Base-by-base conservation (phyloP, 345 rosid genomes). In the Populus nigra region DNA sequence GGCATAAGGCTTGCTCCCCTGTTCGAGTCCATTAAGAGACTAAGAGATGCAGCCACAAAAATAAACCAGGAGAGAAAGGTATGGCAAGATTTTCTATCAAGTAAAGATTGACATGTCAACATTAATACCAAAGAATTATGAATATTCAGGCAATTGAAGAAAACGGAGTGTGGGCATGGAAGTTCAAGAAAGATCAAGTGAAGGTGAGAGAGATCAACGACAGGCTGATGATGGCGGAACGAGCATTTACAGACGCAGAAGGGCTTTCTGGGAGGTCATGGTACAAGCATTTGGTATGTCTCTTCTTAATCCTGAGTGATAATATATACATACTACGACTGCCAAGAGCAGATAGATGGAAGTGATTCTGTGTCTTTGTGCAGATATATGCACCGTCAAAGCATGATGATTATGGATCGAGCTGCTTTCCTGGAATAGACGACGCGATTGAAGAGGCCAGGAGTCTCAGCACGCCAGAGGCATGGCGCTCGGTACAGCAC, bases 321-420 rank as follows among this genome's bases (percentile, higher is more conserved):
- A 31, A 2, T 31, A 2, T 27, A 27, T 27, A 27, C 1, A 27
- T 33, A 4, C 4, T 4, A 33, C 35, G 35, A 36, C 39, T 36
- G 39, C 8, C 39, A 36, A 7, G 45, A 12, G 45, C 13, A 27
- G 49, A 7, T 35, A 9, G 76, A 53, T 43, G 23, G n/a, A 72
- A 20, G 18, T 38, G 33, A 71, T 68, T n/a, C 0, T 55, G 35
- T 62, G 23, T 75, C 9, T 23, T 78, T 41, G 45, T 41, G 81
- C 87, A 91, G 92, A 87, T 89, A 80, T 92, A 91, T 69, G 97
- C 88, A 31, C 94, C 97, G 23, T 78, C 91, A 5, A 90, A 81
- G 88, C 93, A 92, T 73, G 84, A 92, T 72, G 90, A 86, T 69
- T 94, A 92, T 50, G 94, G 98, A 55, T 87, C 97, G 1, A 89